Evolutionary conservation across 1,284 basidiomycete species (phyloP).

Genomic region (Apiotrichum laibachii): DNA sequence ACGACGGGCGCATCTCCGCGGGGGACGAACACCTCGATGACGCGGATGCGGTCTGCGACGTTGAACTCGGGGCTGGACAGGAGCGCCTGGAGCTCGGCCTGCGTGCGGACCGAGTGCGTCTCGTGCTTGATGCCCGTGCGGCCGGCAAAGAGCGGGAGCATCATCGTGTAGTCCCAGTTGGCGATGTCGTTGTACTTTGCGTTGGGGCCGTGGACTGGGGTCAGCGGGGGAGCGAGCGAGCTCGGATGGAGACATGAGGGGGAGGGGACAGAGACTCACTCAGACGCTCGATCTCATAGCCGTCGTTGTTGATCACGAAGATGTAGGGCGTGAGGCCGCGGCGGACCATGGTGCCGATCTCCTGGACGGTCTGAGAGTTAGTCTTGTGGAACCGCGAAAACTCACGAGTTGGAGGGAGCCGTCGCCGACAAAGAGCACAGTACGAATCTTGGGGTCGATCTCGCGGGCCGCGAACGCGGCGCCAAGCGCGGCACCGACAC

Average conservation of each 20-base stretch:
- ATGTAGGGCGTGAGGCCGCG: conserved; percentile 51
- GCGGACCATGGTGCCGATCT: conserved; percentile 55
- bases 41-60: conserved; percentile 41
- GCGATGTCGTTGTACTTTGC: conserved; percentile 54
- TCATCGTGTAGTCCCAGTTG: conserved; percentile 49
- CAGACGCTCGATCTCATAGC: conserved; percentile 82
- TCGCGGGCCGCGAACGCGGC: conserved; percentile 68
- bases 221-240: not conserved
- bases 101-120: conserved; percentile 43
- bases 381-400: too few species aligned
- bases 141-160: conserved; percentile 49
- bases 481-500: conserved; percentile 58
- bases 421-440: conserved; percentile 78
- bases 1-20: not conserved
- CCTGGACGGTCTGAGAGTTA: conserved; percentile 47
- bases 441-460: conserved; percentile 59
- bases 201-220: conserved; percentile 43
- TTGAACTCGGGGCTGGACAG: conserved; percentile 45
- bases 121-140: conserved; percentile 25
- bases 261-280: conserved; percentile 59
- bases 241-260: conserved; percentile 47
- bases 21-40: conserved; percentile 51
- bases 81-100: conserved; percentile 58
- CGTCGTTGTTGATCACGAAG: conserved; percentile 78
- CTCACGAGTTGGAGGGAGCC: conserved; percentile 55